Evolutionary conservation across 2,329 filamentous ascomycete species (phyloP), one percentile per base, ranked within the genome.

Genomic region (Acephala macrosclerotiorum): DNA sequence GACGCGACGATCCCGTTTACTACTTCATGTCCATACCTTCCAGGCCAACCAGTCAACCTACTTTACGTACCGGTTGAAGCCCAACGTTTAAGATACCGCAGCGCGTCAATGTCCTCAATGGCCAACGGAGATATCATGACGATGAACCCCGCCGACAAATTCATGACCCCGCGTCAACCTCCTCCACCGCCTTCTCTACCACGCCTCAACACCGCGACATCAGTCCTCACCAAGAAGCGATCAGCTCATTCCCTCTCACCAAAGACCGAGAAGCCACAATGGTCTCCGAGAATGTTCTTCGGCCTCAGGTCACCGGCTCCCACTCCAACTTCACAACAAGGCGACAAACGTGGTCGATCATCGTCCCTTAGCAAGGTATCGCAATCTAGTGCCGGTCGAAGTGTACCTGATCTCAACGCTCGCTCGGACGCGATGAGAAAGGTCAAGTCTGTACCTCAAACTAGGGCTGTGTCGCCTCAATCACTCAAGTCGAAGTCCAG

Each of bases 31-130:
- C 94, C 95, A 40, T 89, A 95, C 69, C 85, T 97, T 29, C 95
- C 95, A 3, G 95, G 95, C 16, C 95, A 97, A 78, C 86, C 86
- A 1, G 87, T 97, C 76, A 97, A 98, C 79, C 87, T 93, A 16
- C 82, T 98, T 63, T 89, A 91, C 62, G 88, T 98, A 12, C 95
- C 95, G 16, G 81, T 87, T 38, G 91, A 97, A 77, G 74, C 83
- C 45, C 84, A 85, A 68, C 80, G 83, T 49, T 79, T 82, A 68
- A 83, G 87, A 66, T 79, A 83, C 66, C 86, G 90, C 68, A 91
- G 89, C 73, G 87, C 84, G 64, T 94, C 91, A 4, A 81, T 88
- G 71, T 89, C 81, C 72, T 90, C 88, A 7, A 79, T 89, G 59
- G 79, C 82, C 59, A 82, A 80, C 51, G 82, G 84, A 61, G 84